A percentile compares a stretch with the other conserved stretches of the same genome.
Evolutionary conservation across 495 filamentous ascomycete species (phyloP).

Genomic region (Tuber microsphaerosporum): DNA sequence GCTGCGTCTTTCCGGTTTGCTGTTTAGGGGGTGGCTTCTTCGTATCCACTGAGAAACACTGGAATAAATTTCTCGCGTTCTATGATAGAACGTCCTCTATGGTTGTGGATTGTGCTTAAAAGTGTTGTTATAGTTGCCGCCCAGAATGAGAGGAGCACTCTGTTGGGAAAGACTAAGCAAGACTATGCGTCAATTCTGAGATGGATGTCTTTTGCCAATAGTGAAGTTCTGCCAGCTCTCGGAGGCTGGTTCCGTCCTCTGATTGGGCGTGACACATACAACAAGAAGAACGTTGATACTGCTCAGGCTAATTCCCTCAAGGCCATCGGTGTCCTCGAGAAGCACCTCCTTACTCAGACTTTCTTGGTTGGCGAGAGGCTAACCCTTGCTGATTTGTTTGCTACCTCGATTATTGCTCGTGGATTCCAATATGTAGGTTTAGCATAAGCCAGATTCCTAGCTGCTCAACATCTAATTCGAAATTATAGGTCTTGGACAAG

Average conservation of each 20-base stretch:
- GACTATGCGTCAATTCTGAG: slow-evolving; percentile 94
- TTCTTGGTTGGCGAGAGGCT: slow-evolving; percentile 97
- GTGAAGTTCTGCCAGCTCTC: slow-evolving; percentile 67
- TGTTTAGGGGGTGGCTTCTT: not conserved
- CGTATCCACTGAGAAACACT: not conserved
- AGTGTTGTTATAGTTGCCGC: slow-evolving; percentile 65
- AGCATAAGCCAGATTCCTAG: slow-evolving; percentile 6
- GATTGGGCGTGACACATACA: slow-evolving; percentile 74
- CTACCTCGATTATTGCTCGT: slow-evolving; percentile 65
- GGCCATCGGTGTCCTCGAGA: slow-evolving; percentile 64
- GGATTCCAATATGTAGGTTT: slow-evolving; percentile 63
- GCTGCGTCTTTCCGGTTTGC: not conserved
- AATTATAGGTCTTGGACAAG: slow-evolving; percentile 65
- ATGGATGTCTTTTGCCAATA: slow-evolving; percentile 91
- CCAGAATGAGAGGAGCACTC: slow-evolving; percentile 99
- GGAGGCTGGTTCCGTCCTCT: slow-evolving; percentile 86
- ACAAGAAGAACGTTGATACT: slow-evolving; percentile 94
- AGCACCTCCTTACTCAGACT: slow-evolving; percentile 85
- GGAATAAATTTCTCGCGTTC: not conserved
- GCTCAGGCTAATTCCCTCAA: slow-evolving; percentile 58
- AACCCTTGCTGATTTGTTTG: slow-evolving; percentile 90
- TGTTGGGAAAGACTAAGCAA: slow-evolving; percentile 99
- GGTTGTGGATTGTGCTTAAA: not conserved
- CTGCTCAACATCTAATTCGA: slow-evolving; percentile 17
- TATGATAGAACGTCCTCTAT: not conserved